Conservation (phyloP, 2,329 filamentous ascomycete species). For the Fusarium sp. region DNA sequence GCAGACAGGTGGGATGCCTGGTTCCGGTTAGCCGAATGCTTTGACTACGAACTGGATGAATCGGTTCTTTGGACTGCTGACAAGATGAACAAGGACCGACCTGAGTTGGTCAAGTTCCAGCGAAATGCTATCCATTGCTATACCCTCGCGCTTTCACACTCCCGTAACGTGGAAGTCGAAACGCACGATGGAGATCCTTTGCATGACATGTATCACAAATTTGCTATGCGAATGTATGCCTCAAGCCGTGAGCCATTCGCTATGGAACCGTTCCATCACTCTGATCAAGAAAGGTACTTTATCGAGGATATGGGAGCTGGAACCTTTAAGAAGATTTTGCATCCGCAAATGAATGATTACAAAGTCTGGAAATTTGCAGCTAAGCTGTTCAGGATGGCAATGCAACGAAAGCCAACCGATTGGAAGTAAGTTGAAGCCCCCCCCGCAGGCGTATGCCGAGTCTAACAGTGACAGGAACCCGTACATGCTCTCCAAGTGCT, state of each 20-base stretch:
- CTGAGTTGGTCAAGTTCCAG: constrained; percentile 78
- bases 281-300: constrained; percentile 65
- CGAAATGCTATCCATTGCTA: constrained; percentile 86
- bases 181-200: constrained; percentile 61
- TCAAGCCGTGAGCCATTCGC: constrained; percentile 70
- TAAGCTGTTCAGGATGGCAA: constrained; percentile 64
- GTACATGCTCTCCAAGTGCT: constrained; percentile 69
- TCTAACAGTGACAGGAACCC: constrained; percentile 56
- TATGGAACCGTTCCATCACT: constrained; percentile 68
- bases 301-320: constrained; percentile 60
- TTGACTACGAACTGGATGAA: constrained; percentile 88
- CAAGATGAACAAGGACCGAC: constrained; percentile 85
- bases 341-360: constrained; percentile 66
- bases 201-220: constrained; percentile 68
- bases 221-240: constrained; percentile 69
- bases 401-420: constrained; percentile 61
- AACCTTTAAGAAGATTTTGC: constrained; percentile 62
- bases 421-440: constrained; percentile 60
- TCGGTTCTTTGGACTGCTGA: constrained; percentile 88
- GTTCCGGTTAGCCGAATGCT: constrained; percentile 87
- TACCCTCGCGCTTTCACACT: constrained; percentile 67
- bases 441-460: neutral
- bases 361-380: constrained; percentile 70
- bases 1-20: constrained; percentile 88
- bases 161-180: constrained; percentile 55